Evolutionary conservation across 441 rosid species (phyloP), one percentile per base, ranked within the genome.

Genomic region (Codiaeum variegatum): DNA sequence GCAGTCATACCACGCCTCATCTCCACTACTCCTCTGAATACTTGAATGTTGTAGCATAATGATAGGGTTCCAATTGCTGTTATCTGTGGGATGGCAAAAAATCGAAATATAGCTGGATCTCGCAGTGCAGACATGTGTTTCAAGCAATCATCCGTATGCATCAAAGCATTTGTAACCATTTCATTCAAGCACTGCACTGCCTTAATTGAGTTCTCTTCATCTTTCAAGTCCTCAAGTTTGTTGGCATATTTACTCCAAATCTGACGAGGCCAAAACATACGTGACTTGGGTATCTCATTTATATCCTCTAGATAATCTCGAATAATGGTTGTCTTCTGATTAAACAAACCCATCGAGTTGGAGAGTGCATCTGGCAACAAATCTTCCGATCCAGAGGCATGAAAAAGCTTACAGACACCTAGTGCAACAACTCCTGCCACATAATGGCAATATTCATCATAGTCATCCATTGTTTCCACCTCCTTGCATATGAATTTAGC

Each of bases 1-100:
- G 98, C 98, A 55, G 96, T 90, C n/a, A 96, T 85, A 96, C 99
- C 99, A 55, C 97, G 93, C 84, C 98, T 90, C 92, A 96, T 75
- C 81, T 93, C 90, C 77, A 93, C 97, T 0, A 88, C 96, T 1
- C 96, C 95, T 85, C 93, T 83, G 82, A 96, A 96, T 81, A 96
- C 90, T 87, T 93, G 92, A 54, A 90, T 71, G 78, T 93, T 87
- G 85, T 90, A 90, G 86, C 98, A 90, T 66, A 93, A 66, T 68
- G 96, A 93, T 69, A 91, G 84, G 31, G 99, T 96, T 83, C 97
- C 99, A 80, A 93, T 89, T 49, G 96, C 97, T 38, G 54, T 70
- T 23, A 93, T 97, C 94, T 89, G 94, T 79, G 99, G 97, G 68
- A 93, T 90, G 58, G 92, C 98, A 81, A 94, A 93, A 73, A 91